Base-by-base conservation (phyloP, 179 eudicot genomes). In the Beta lomatogona region DNA sequence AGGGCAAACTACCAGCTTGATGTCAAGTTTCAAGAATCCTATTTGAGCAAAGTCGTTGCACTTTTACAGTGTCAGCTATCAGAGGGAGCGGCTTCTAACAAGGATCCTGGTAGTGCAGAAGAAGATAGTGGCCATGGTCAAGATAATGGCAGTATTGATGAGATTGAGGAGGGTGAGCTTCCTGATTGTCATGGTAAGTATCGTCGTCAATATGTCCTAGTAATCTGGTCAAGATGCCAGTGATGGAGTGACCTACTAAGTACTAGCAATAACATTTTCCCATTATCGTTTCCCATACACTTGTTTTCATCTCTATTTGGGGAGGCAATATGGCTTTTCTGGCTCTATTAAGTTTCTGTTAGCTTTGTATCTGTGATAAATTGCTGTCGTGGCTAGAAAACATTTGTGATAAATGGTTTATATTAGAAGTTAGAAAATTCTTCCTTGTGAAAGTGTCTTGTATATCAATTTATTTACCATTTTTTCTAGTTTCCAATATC, bases 121-220 rank as follows among this genome's bases (percentile, higher is more conserved):
- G 83, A 66, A 52, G 82, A 86, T 59, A 66, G 65, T 73, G 76
- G 55, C 85, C 82, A 75, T 66, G 67, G 52, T 77, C 87, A 71
- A 82, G 91, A 81, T 53, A 83, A 54, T 50, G 78, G 80, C 73
- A 84, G 66, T 83, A 71, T 77, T 69, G 94, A 88, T 80, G 98
- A 96, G 86, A 84, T 94, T 65, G 99, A 96, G 83, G 99, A 96
- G 84, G 99, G 99, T 69, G 99, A 96, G 87, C 98, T 96, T 82
- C 90, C 97, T 82, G 94, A 90, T 83, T 92, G 91, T 85, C 95
- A 90, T 80, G 97, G 99, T 94, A 83, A 86, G 92, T 83, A 50
- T 80, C 54, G 76, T 78, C 21, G 36, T 50, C 72, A 19, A 36
- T 58, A 58, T 28, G 22, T 44, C 28, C 71, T 78, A 45, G 55